phyloP scores from a whole-genome alignment of 2,329 filamentous ascomycete genomes.

The Hypoxylon sp. region DNA sequence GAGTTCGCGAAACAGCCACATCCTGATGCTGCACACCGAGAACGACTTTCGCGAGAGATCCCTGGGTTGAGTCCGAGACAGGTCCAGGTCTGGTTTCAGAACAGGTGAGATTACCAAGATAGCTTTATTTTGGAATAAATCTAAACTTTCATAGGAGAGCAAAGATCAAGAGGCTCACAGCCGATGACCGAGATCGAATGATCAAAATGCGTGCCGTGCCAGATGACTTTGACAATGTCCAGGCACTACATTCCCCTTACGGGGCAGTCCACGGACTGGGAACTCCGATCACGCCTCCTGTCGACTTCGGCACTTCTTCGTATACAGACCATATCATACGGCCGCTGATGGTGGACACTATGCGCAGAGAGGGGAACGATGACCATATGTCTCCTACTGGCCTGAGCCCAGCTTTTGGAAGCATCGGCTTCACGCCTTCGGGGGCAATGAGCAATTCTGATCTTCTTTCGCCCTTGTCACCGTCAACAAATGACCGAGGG shows the following conservation, averaged over 20 bases:
- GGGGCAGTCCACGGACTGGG: conserved; percentile 71
- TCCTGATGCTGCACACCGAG: conserved; percentile 90
- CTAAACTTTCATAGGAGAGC: conserved; percentile 67
- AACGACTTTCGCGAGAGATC: conserved; percentile 89
- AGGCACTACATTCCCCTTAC: conserved; percentile 77
- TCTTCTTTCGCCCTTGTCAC: conserved; percentile 71
- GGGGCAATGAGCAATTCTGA: conserved; percentile 67
- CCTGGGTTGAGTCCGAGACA: conserved; percentile 92
- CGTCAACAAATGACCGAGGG: conserved; percentile 69
- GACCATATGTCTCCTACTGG: conserved; percentile 77
- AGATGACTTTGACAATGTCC: conserved; percentile 79
- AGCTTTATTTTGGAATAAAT: conserved; percentile 37
- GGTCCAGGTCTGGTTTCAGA: conserved; percentile 99
- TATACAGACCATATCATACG: conserved; percentile 75
- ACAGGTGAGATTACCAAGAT: conserved; percentile 75
- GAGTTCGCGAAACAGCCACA: conserved; percentile 96
- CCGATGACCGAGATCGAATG: conserved; percentile 79
- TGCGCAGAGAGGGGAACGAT: conserved; percentile 74
- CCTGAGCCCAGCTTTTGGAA: conserved; percentile 77
- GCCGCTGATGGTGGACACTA: conserved; percentile 77
- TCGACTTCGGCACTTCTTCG: conserved; percentile 64
- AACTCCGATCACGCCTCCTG: conserved; percentile 64
- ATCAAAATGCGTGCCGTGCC: conserved; percentile 80
- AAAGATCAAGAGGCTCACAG: conserved; percentile 79
- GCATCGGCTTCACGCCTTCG: conserved; percentile 74